A percentile compares a stretch with the other conserved stretches of the same genome.
phyloP scores from a whole-genome alignment of 2,329 filamentous ascomycete genomes.

The Fusarium sp. region DNA sequence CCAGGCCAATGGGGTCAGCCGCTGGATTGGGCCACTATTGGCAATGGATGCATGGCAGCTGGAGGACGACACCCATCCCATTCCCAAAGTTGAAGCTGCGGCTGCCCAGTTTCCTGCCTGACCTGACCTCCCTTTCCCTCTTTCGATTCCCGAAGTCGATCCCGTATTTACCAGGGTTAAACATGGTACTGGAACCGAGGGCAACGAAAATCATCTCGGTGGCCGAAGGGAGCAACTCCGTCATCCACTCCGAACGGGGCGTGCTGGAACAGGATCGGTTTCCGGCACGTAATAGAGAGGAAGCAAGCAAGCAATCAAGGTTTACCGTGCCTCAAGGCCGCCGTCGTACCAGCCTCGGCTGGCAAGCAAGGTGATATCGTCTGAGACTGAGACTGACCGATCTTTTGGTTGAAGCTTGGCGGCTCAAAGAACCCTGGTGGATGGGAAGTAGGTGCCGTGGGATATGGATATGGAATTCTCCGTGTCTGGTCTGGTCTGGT shows the following conservation, averaged over 20 bases:
- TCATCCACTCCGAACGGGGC: not conserved
- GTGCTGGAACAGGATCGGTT: slow-evolving; percentile 2
- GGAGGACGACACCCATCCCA: slow-evolving; percentile 10
- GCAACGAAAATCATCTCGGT: slow-evolving; percentile 9
- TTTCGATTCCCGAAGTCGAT: slow-evolving; percentile 38
- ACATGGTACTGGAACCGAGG: slow-evolving; percentile 28
- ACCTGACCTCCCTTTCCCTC: not conserved
- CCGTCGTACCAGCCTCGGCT: slow-evolving; percentile 9
- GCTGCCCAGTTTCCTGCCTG: slow-evolving; percentile 29
- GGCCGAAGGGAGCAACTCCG: slow-evolving; percentile 1
- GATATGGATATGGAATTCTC: slow-evolving; percentile 25
- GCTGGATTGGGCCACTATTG: slow-evolving; percentile 6
- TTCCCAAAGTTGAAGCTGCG: slow-evolving; percentile 25
- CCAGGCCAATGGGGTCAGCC: slow-evolving; percentile 8
- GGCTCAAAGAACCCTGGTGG: slow-evolving; percentile 13
- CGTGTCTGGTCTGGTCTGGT: slow-evolving; percentile 10
- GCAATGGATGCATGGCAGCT: not conserved
- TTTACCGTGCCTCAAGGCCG: slow-evolving; percentile 10
- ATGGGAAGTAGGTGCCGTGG: slow-evolving; percentile 8
- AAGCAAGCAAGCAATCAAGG: slow-evolving; percentile 3
- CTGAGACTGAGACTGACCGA: slow-evolving; percentile 25
- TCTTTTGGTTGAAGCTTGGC: slow-evolving; percentile 16
- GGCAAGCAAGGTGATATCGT: slow-evolving; percentile 33
- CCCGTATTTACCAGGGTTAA: slow-evolving; percentile 23
- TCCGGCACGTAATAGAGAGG: not conserved